phyloP scores from a whole-genome alignment of 805 yeast genomes.

The Nakazawaea populi region DNA sequence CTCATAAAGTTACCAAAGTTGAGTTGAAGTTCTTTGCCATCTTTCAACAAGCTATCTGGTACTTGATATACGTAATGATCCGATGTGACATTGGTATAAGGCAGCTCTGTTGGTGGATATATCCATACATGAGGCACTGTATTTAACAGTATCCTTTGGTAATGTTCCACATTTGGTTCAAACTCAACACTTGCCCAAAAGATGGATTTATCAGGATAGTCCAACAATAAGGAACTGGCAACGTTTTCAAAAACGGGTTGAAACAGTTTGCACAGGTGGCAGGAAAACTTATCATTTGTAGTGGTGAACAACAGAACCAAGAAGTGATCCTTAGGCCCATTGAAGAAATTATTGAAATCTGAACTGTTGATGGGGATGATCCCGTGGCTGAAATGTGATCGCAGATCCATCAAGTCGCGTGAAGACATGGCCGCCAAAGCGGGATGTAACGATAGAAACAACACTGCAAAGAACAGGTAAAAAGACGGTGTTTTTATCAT shows the following conservation, averaged over 20 bases:
- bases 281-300: constrained; percentile 31
- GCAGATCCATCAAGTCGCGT: background rate
- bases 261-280: constrained; percentile 42
- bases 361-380: constrained; percentile 40
- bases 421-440: background rate
- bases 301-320: constrained; percentile 51
- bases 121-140: constrained; percentile 67
- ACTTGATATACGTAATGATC: constrained; percentile 21
- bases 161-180: constrained; percentile 32
- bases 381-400: constrained; percentile 19
- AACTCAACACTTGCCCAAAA: constrained; percentile 50
- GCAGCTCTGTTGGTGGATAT: constrained; percentile 34
- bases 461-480: too few species aligned
- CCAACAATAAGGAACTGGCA: constrained; percentile 34
- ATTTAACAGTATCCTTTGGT: constrained; percentile 34
- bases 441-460: background rate
- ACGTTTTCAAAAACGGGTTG: constrained; percentile 35
- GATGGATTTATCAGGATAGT: constrained; percentile 35
- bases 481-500: too few species aligned
- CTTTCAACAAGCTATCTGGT: constrained; percentile 15
- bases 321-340: constrained; percentile 47
- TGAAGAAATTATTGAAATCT: constrained; percentile 21
- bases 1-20: constrained; percentile 52
- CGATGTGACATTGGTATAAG: constrained; percentile 13
- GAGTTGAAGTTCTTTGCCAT: constrained; percentile 29